A percentile compares a stretch with the other conserved stretches of the same genome.
Evolutionary conservation across 1,284 basidiomycete species (phyloP).

Genomic region (Rhizoctonia solani): DNA sequence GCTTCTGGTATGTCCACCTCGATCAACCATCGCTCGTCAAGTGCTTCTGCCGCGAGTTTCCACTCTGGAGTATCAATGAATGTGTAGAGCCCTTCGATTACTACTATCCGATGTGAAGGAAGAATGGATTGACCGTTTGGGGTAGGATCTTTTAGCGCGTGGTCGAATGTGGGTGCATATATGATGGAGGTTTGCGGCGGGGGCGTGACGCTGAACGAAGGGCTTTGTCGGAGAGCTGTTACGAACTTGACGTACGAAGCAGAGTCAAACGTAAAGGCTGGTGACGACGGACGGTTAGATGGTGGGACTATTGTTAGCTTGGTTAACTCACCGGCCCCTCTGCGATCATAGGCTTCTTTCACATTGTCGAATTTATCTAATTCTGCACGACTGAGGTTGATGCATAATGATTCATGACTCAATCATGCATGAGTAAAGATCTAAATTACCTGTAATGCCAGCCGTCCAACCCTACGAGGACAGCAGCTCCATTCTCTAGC

Average conservation of each 20-base stretch:
- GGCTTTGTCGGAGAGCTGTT: constrained; percentile 53
- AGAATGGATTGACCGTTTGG: constrained; percentile 55
- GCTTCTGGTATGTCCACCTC: constrained; percentile 65
- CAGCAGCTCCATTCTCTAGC: constrained; percentile 48
- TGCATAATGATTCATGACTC: constrained; percentile 34
- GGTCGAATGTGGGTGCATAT: constrained; percentile 75
- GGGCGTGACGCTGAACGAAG: constrained; percentile 37
- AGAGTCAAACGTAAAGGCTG: constrained; percentile 51
- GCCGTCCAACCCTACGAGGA: constrained; percentile 78
- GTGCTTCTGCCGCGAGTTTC: constrained; percentile 63
- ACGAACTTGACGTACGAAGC: constrained; percentile 68
- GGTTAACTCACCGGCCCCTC: constrained; percentile 53
- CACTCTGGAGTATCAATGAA: constrained; percentile 75
- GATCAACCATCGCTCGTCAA: constrained; percentile 83
- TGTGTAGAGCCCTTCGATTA: constrained; percentile 85
- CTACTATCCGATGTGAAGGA: constrained; percentile 69
- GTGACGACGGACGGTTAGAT: constrained; percentile 60
- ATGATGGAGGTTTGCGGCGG: constrained; percentile 44
- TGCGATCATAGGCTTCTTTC: constrained; percentile 66
- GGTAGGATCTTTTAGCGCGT: constrained; percentile 54
- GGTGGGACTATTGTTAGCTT: constrained; percentile 40
- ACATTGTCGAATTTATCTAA: constrained; percentile 72
- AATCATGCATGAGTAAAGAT: not conserved
- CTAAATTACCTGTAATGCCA: constrained; percentile 61
- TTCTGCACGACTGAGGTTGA: constrained; percentile 58